A percentile compares a stretch with the other conserved stretches of the same genome.
Conservation (phyloP, 2,329 filamentous ascomycete species). For the Nemania diffusa region DNA sequence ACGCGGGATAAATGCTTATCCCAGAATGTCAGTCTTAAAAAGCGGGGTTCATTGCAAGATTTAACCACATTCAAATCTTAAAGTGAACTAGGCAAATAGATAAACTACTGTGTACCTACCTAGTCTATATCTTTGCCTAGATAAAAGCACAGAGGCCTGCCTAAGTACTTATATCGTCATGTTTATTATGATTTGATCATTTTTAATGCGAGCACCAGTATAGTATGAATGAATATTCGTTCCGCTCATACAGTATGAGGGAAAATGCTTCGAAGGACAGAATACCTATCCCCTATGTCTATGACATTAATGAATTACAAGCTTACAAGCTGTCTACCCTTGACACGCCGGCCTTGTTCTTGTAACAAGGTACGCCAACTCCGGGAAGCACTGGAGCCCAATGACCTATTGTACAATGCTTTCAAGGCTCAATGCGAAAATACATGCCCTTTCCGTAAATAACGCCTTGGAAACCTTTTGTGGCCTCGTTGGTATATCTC, state of each 20-base stretch:
- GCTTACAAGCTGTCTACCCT: conserved; percentile 31
- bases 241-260: not conserved
- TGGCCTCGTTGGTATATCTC: conserved; percentile 45
- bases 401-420: conserved; percentile 41
- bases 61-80: too few relatives aligned
- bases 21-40: not conserved
- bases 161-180: not conserved
- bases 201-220: not conserved
- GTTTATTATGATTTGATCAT: not conserved
- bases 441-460: conserved; percentile 19
- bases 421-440: conserved; percentile 28
- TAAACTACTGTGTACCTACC: too few relatives aligned
- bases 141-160: not conserved
- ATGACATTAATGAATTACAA: conserved; percentile 35
- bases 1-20: conserved; percentile 13
- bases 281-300: conserved; percentile 31
- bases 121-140: too few relatives aligned
- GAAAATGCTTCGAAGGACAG: not conserved
- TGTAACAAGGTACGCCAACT: conserved; percentile 23
- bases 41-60: not conserved
- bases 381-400: conserved; percentile 13
- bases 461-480: conserved; percentile 37
- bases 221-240: not conserved
- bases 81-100: too few relatives aligned
- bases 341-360: conserved; percentile 16